Base-by-base conservation (phyloP, 208 protist species). In the Leishmania amazonensis region DNA sequence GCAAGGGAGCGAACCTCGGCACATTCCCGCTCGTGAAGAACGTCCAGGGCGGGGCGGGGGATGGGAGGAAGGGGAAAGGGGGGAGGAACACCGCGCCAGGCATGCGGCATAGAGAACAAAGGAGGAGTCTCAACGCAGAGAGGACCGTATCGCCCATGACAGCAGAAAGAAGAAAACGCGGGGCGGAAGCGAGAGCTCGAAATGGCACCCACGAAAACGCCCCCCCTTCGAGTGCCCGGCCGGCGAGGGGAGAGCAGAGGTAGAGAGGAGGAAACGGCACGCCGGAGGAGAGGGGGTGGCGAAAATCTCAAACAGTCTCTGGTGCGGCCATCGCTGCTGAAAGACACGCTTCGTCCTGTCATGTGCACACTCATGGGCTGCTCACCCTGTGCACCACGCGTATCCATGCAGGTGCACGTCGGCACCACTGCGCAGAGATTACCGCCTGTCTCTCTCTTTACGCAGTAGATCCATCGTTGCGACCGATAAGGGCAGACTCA, bases 401-500 rank as follows among this genome's bases (percentile, higher is more conserved):
- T 24, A 73, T 73, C 7, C 3, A 71, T 71, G 17, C 65, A 71
- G 13, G 49, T 21, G 65, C 40, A 28, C 38, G 38, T 19, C 19
- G 17, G 19, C 28, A 51, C 42, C 28, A 31, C 3, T 28, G 24
- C 45, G 68, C 42, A 73, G 21, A 19, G 8, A 73, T 1, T 73
- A 11, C 38, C 45, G 17, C 21, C 53, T 51, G 45, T n/a, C 21
- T 62, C 49, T 57, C 70, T 57, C 21, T 45, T 49, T 76, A 60
- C 47, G 47, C 45, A 42, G 64, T 19, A 67, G 38, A 38, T 21
- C 47, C 57, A 65, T 31, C 31, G 19, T 49, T 45, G 53, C 54
- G 28, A 31, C 54, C 28, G 35, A 78, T 51, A 42, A 68, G 78
- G 28, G 91, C 89, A 49, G 88, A 88, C 81, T 95, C 87, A 17